Base-by-base conservation (phyloP, 805 yeast genomes). In the Candida ovalis region DNA sequence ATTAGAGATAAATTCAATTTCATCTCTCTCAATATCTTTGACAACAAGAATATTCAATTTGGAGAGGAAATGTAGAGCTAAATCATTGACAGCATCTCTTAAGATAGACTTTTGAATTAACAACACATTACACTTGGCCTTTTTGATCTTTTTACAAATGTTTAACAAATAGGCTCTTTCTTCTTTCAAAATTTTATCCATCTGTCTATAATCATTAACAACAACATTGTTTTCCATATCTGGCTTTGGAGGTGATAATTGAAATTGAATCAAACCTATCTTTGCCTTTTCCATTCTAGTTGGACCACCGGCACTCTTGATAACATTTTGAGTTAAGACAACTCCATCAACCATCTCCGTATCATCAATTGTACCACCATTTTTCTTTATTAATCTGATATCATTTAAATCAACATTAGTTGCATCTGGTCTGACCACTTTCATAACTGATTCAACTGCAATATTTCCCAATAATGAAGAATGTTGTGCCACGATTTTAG, bases 141-240 rank as follows among this genome's bases (percentile, higher is more conserved):
- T 94, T 66, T 95, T 94, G 72, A 94, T 89, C 66, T 88, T 89
- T 71, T 94, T 94, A 75, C 97, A 91, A 66, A 94, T 87, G 68
- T 92, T 92, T 65, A 94, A 78, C 63, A 94, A 73, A 66, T 94
- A 94, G 25, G 96, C 94, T 67, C 99, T 84, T 76, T 94, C 99
- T 72, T 94, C 99, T 66, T 95, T 94, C 65, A 94, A 76, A 59
- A 94, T 94, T 73, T 92, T 94, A 71, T 94, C 99, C 99, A 94
- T 94, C 71, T 94, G 99, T 70, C 99, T 82, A 74, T 94, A 94
- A 69, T 94, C 99, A 64, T 88, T 94, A 47, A 94, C 98, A 49
- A 94, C 96, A 43, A 94, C 92, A 65, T 91, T 92, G 69, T 94
- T 94, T 73, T 94, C 99, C 86, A 95, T 86, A 64, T 90, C 97